These are phyloP conservation scores for Nakazawaea wyomingensis DNA, from an alignment of 805 yeast genomes.

Conservation along the genomic window DNA sequence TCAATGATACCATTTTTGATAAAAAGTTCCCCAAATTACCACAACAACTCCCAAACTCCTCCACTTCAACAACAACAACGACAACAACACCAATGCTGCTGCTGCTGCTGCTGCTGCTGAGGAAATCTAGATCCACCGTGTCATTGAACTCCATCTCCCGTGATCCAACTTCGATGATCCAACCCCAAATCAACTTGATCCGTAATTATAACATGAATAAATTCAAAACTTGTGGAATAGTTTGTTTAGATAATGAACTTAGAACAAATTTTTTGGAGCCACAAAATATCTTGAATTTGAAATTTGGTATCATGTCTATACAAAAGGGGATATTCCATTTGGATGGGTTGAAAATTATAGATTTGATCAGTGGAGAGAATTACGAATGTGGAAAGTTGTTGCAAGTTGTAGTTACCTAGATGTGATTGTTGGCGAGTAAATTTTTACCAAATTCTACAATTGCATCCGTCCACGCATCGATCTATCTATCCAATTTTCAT, in stretches of 20 bases:
- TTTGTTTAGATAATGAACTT: conserved; percentile 62
- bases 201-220: conserved; percentile 33
- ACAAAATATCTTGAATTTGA: conserved; percentile 59
- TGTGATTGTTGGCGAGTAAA: not conserved
- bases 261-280: conserved; percentile 58
- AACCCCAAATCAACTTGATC: conserved; percentile 25
- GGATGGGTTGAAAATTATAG: conserved; percentile 62
- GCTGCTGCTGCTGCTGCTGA: too few relatives aligned
- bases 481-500: too few relatives aligned
- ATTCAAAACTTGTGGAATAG: conserved; percentile 47
- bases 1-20: conserved; percentile 27
- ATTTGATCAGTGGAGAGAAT: conserved; percentile 57
- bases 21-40: conserved; percentile 33
- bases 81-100: too few relatives aligned
- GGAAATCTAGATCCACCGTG: conserved; percentile 7
- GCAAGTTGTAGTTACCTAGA: conserved; percentile 46
- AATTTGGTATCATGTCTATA: conserved; percentile 54
- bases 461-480: too few relatives aligned
- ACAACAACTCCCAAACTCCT: not conserved
- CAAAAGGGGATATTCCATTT: conserved; percentile 60
- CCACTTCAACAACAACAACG: too few relatives aligned
- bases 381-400: conserved; percentile 66
- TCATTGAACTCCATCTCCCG: conserved; percentile 21
- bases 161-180: conserved; percentile 22
- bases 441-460: too few relatives aligned